Conservation (phyloP, 805 yeast species). For the Ogataea paraovalis region DNA sequence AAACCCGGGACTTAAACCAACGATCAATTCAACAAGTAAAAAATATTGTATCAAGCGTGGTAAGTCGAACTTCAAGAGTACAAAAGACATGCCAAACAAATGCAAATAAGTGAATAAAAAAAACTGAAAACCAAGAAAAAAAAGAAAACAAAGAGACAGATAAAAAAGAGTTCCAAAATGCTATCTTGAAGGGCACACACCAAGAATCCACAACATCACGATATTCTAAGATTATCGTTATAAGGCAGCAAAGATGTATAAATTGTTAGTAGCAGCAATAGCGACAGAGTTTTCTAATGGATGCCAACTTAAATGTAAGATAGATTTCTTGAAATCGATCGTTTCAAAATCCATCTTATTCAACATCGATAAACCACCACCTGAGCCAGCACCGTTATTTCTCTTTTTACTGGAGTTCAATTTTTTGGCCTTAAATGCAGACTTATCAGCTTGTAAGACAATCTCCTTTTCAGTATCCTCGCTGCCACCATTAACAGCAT, state of each 20-base stretch:
- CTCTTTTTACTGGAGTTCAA: constrained; percentile 40
- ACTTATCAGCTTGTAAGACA: constrained; percentile 94
- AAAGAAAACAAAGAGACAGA: not conserved
- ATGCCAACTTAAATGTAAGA: constrained; percentile 97
- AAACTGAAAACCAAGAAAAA: not conserved
- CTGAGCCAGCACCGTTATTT: constrained; percentile 13
- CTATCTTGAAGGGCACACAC: not conserved
- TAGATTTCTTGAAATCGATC: constrained; percentile 91
- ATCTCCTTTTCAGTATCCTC: constrained; percentile 54
- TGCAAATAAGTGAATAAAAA: not conserved
- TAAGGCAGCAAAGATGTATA: constrained; percentile 76
- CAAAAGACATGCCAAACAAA: not conserved
- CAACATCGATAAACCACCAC: constrained; percentile 35
- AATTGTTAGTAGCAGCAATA: constrained; percentile 95
- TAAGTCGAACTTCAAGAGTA: not conserved
- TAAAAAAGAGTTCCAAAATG: not conserved
- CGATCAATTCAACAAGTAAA: not conserved
- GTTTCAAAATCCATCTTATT: constrained; percentile 68
- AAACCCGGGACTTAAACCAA: not conserved
- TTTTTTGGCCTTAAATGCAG: constrained; percentile 85
- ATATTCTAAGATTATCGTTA: too few species aligned
- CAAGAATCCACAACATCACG: not conserved
- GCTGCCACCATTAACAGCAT: constrained; percentile 44
- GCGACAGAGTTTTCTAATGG: constrained; percentile 96
- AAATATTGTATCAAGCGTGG: not conserved